A percentile compares a stretch with the other conserved stretches of the same genome.
Evolutionary conservation across 371 early-diverging fungal genomes (phyloP).

Genomic region (Blakeslea trispora): DNA sequence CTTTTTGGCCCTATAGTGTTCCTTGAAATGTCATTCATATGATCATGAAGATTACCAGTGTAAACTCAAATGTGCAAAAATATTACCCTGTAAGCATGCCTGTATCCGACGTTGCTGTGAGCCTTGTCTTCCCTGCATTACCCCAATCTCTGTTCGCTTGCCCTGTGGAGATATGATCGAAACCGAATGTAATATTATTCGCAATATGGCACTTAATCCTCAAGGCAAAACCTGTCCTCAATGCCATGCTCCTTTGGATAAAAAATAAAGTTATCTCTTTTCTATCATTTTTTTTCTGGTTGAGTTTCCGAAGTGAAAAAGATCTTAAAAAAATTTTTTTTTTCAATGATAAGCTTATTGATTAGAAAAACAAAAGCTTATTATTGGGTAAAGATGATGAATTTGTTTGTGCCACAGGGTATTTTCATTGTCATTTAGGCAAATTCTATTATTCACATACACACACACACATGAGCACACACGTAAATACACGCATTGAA

Average conservation of each 20-base stretch:
- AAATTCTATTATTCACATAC: constrained; percentile 8
- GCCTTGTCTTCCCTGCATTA: constrained; percentile 45
- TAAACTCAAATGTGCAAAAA: constrained; percentile 38
- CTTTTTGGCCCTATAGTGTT: constrained; percentile 25
- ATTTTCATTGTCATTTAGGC: neutral
- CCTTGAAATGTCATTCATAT: constrained; percentile 54
- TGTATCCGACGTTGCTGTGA: constrained; percentile 50
- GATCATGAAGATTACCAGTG: constrained; percentile 43
- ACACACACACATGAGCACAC: neutral
- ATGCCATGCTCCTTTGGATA: constrained; percentile 9
- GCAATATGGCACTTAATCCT: constrained; percentile 13
- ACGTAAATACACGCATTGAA: neutral
- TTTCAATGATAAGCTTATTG: neutral
- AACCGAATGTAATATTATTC: constrained; percentile 27
- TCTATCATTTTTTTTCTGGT: neutral
- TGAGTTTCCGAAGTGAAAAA: neutral
- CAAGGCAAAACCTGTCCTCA: constrained; percentile 17
- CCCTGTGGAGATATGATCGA: constrained; percentile 42
- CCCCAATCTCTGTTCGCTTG: constrained; percentile 15
- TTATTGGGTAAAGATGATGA: constrained; percentile 7
- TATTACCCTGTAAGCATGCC: constrained; percentile 38
- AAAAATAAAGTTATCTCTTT: neutral
- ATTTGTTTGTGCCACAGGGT: neutral
- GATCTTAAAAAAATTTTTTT: too few relatives aligned
- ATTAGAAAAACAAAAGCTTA: neutral